Evolutionary conservation across 2,329 filamentous ascomycete genomes (phyloP), one percentile per base, ranked within the genome.

Genomic region (Fusarium sp.): DNA sequence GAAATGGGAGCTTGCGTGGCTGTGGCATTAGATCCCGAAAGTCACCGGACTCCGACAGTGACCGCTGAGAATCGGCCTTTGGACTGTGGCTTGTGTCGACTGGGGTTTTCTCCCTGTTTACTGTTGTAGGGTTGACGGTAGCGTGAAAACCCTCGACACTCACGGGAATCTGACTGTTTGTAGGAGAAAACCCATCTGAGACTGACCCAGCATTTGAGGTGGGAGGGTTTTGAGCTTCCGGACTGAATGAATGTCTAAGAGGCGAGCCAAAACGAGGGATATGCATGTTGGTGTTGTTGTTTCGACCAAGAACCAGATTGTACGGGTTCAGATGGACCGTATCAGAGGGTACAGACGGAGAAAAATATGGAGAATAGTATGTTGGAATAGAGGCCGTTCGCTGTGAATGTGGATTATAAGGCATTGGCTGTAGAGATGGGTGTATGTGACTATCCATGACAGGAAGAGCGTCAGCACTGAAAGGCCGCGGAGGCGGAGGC

Each of bases 1-100:
- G 63, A 50, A 81, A 82, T 4, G 81, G 81, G 12, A 82, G 76
- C 12, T 75, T 72, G 20, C 81, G 79, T 47, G 80, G 80, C 15
- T 50, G 76, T 4, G 81, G 81, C 79, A 82, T 79, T 2, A 77
- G 58, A 43, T 78, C 66, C 22, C 77, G 78, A 62, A 81, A 82
- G 47, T 71, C 54, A n/a, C 62, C 25, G 1, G 27, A 14, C 12
- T 12, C 38, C 7, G 56, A 38, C 15, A 47, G 62, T 4, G 33
- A 17, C 9, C 17, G n/a, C 15, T 61, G 50, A n/a, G 61, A 22
- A 27, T 32, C 25, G 5, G 8, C 22, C 11, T 33, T 35, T 12
- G 37, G 38, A 9, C 35, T 50, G 4, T 30, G 22, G 37, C n/a
- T 38, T 4, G 17, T 54, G 6, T 54, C 30, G 17, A 54, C n/a